Conservation (phyloP, 2,329 filamentous ascomycete genomes). For the Xylaria sp. region DNA sequence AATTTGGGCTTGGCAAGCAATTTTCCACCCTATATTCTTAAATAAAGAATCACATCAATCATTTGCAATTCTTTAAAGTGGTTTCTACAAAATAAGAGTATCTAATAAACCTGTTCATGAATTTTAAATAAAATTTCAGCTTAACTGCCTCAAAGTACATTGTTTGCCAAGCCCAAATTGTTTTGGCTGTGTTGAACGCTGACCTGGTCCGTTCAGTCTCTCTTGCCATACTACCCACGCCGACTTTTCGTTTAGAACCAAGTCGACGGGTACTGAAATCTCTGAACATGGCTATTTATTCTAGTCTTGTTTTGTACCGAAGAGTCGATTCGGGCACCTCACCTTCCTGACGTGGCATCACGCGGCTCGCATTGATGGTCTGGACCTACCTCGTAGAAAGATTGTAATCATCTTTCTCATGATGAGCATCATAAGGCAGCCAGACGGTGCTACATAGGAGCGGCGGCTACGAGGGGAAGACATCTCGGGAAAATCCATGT, state of each 20-base stretch:
- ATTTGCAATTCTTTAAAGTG: no score
- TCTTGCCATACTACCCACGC: background rate
- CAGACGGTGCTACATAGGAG: conserved; percentile 8
- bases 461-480: background rate
- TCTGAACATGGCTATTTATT: background rate
- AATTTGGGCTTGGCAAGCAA: no score
- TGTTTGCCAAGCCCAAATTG: no score
- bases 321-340: background rate
- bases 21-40: no score
- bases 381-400: background rate
- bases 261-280: background rate
- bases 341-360: background rate
- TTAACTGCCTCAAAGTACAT: no score
- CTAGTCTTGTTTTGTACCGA: background rate
- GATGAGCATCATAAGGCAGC: background rate
- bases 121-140: no score
- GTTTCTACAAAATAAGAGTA: no score
- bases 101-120: no score
- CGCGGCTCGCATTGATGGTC: background rate
- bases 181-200: no score
- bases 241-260: background rate
- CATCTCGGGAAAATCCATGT: conserved; percentile 23
- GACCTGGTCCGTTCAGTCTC: background rate
- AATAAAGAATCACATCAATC: no score
- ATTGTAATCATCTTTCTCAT: background rate